These are phyloP conservation scores for Coemansia sp. DNA, from an alignment of 371 early-diverging fungal genomes.

Conservation along the genomic window DNA sequence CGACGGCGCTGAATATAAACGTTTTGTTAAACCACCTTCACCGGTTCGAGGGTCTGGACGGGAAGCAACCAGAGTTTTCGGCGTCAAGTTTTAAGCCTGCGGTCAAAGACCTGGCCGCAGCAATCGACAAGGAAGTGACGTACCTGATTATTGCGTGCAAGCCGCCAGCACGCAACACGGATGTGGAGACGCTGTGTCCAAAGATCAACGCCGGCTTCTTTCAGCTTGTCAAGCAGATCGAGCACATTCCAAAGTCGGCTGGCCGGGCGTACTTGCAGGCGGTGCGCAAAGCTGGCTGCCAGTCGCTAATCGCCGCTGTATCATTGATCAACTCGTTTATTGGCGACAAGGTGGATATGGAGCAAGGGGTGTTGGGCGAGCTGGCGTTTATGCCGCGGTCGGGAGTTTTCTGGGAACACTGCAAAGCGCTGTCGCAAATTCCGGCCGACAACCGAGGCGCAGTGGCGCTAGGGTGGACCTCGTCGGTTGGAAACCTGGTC, in stretches of 20 bases:
- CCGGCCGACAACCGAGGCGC: conserved; percentile 40
- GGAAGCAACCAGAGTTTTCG: conserved; percentile 14
- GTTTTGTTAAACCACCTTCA: conserved; percentile 30
- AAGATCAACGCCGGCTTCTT: conserved; percentile 47
- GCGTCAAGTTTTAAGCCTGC: conserved; percentile 18
- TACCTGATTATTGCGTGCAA: conserved; percentile 46
- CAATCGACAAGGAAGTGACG: conserved; percentile 46
- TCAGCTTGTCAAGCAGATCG: conserved; percentile 34
- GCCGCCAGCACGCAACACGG: conserved; percentile 39
- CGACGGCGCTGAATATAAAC: conserved; percentile 22
- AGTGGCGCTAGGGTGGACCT: conserved; percentile 20
- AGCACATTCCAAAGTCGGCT: conserved; percentile 32
- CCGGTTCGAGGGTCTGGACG: conserved; percentile 33
- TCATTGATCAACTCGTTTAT: conserved; percentile 41
- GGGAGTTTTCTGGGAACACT: conserved; percentile 49
- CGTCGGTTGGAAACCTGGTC: conserved; percentile 19
- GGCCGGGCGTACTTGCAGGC: conserved; percentile 32
- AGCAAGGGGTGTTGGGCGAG: conserved; percentile 19
- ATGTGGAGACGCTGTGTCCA: conserved; percentile 36
- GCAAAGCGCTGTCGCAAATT: conserved; percentile 38
- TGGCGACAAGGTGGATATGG: conserved; percentile 25
- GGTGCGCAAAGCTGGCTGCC: conserved; percentile 32
- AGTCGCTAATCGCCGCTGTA: conserved; percentile 25
- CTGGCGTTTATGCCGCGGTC: conserved; percentile 27
- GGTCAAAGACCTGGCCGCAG: conserved; percentile 23